Percentiles rank a stretch among this genome's conserved stretches.
Conservation (phyloP, 768 basidiomycete species). For the Termitomyces sp. region DNA sequence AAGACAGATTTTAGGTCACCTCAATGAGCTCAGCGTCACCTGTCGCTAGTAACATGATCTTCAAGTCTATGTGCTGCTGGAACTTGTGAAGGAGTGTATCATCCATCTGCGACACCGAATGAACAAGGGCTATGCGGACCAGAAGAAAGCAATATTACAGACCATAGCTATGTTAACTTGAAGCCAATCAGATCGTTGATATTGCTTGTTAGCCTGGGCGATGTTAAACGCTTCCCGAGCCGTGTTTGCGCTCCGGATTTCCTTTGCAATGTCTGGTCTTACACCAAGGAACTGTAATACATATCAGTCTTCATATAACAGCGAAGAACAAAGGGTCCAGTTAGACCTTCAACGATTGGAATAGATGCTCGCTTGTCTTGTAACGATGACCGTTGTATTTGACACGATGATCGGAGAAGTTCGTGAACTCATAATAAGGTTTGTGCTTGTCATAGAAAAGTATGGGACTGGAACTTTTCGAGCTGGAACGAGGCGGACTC, state of each 20-base stretch:
- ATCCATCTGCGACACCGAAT: conserved; percentile 53
- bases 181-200: conserved; percentile 60
- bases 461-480: conserved; percentile 23
- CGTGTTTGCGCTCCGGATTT: conserved; percentile 53
- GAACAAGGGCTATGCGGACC: not conserved
- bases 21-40: conserved; percentile 66
- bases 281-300: conserved; percentile 48
- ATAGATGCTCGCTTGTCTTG: conserved; percentile 73
- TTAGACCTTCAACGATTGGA: conserved; percentile 63
- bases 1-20: conserved; percentile 25
- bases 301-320: not conserved
- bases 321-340: not conserved
- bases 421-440: conserved; percentile 67
- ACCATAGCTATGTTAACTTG: conserved; percentile 63
- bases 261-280: conserved; percentile 61
- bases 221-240: conserved; percentile 63
- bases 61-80: conserved; percentile 57
- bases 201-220: conserved; percentile 52
- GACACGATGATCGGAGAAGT: conserved; percentile 64
- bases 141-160: not conserved
- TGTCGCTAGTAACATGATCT: conserved; percentile 51
- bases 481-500: not conserved
- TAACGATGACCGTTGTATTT: conserved; percentile 53
- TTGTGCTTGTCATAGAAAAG: conserved; percentile 59
- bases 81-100: conserved; percentile 60